phyloP scores from a whole-genome alignment of 2,329 filamentous ascomycete species.

The Paecilomyces sp. region DNA sequence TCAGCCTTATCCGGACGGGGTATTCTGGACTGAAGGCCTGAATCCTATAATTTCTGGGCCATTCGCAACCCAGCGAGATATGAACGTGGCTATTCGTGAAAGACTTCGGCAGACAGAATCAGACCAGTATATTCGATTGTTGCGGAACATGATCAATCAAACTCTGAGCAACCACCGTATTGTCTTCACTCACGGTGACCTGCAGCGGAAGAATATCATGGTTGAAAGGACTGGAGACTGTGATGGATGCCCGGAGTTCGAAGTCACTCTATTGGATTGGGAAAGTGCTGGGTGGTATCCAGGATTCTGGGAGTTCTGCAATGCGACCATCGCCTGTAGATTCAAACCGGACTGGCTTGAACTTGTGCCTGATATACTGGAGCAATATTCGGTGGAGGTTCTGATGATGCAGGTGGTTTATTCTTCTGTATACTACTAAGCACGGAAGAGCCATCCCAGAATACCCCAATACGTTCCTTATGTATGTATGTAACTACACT shows the following conservation, averaged over 20 bases:
- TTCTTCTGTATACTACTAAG: slow-evolving; percentile 2
- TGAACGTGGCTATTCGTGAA: slow-evolving; percentile 7
- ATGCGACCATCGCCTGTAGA: slow-evolving; percentile 4
- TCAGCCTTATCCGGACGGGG: slow-evolving; percentile 10
- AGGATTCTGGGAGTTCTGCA: slow-evolving; percentile 13
- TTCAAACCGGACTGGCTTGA: slow-evolving; percentile 10
- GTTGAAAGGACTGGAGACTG: slow-evolving; percentile 1
- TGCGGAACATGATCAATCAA: slow-evolving; percentile 6
- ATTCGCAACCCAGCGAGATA: slow-evolving; percentile 8
- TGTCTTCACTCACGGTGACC: slow-evolving; percentile 12
- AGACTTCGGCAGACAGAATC: slow-evolving; percentile 7
- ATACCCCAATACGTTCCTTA: too few species aligned
- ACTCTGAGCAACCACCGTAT: slow-evolving; percentile 10
- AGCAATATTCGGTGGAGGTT: slow-evolving; percentile 7
- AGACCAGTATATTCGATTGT: slow-evolving; percentile 7
- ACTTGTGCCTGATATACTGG: slow-evolving; percentile 8
- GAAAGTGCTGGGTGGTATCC: slow-evolving; percentile 10
- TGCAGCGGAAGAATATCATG: slow-evolving; percentile 12
- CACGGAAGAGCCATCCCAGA: too few species aligned
- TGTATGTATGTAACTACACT: too few species aligned
- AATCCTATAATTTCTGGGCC: slow-evolving; percentile 9
- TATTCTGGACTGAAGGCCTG: slow-evolving; percentile 8
- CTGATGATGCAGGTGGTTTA: slow-evolving; percentile 3
- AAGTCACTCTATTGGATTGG: slow-evolving; percentile 6
- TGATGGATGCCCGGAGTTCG: not conserved